Evolutionary conservation across 169 alveolate genomes (phyloP).

Genomic region (Plasmodium vivax): DNA sequence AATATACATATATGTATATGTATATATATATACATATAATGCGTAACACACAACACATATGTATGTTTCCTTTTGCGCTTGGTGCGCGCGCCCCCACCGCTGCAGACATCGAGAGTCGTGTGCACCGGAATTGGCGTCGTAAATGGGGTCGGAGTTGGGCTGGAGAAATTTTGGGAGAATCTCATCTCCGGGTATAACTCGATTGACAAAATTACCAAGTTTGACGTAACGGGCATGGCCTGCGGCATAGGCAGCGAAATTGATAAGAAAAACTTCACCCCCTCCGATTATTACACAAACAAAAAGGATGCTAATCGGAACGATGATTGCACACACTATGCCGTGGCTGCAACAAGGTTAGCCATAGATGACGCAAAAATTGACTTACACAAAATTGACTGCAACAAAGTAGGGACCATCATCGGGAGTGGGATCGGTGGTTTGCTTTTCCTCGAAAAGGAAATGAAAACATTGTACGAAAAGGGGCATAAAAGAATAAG

Average conservation of each 20-base stretch:
- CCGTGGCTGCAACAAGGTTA: conserved; percentile 81
- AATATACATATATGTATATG: background rate
- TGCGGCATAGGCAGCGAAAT: conserved; percentile 82
- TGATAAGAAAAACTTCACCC: conserved; percentile 62
- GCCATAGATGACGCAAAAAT: conserved; percentile 82
- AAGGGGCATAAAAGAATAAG: conserved; percentile 78
- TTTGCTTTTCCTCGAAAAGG: conserved; percentile 75
- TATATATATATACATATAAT: conserved; percentile 12
- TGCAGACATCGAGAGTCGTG: conserved; percentile 78
- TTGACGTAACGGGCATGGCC: conserved; percentile 81
- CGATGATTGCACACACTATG: conserved; percentile 82
- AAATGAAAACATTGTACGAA: conserved; percentile 69
- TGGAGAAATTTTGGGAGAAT: conserved; percentile 78
- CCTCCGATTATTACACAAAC: conserved; percentile 76
- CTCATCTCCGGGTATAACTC: conserved; percentile 77
- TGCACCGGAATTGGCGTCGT: conserved; percentile 83
- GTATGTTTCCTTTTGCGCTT: background rate
- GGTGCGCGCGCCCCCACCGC: background rate
- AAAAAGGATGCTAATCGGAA: conserved; percentile 80
- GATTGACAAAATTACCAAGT: conserved; percentile 76
- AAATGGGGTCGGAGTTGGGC: conserved; percentile 80
- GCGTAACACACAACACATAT: no score
- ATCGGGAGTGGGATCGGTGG: conserved; percentile 86
- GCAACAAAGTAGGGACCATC: conserved; percentile 77
- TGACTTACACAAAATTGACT: conserved; percentile 50